phyloP scores from a whole-genome alignment of 441 rosid genomes.

The Syzygium malaccense region DNA sequence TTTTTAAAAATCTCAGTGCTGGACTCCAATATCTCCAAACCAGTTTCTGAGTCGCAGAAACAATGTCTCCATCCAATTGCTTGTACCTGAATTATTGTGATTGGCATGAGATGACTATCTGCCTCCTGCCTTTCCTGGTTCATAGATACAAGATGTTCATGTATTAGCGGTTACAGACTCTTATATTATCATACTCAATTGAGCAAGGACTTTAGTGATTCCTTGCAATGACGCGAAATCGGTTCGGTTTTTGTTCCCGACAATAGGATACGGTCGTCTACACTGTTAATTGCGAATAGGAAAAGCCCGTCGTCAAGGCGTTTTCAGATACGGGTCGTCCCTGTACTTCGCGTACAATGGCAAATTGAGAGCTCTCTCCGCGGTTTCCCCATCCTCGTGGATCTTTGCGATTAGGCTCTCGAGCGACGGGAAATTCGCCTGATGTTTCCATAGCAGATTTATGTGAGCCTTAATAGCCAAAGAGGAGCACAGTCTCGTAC shows the following conservation, averaged over 20 bases:
- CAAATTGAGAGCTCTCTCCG: constrained; percentile 77
- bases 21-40: background rate
- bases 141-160: background rate
- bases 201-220: background rate
- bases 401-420: constrained; percentile 69
- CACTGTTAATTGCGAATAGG: background rate
- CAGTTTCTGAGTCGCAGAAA: background rate
- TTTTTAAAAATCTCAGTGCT: background rate
- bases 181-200: background rate
- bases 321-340: constrained; percentile 42
- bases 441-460: constrained; percentile 1
- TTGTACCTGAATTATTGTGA: background rate
- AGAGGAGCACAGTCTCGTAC: background rate
- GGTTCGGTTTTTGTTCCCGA: background rate
- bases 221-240: background rate
- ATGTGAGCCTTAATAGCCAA: background rate
- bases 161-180: background rate
- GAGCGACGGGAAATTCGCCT: constrained; percentile 64
- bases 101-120: background rate
- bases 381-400: constrained; percentile 51
- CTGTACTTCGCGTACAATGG: constrained; percentile 47
- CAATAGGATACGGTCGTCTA: background rate
- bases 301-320: background rate
- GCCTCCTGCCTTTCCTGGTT: too few species aligned
- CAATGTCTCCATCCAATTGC: background rate